Conservation (phyloP, 257 asterid genomes). For the Solanum boliviense region DNA sequence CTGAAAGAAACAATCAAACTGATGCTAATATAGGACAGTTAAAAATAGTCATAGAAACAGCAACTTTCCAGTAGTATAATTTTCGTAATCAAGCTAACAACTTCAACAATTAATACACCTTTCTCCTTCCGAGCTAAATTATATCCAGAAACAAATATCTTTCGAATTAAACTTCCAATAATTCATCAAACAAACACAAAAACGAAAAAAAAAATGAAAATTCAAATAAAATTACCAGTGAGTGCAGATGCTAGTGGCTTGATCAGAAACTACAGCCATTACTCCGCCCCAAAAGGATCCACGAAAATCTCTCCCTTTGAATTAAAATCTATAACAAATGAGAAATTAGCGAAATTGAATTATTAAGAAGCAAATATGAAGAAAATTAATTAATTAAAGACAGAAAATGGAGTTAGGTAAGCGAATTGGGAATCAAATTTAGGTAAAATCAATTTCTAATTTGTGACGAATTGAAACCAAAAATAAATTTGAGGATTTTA, state of each 20-base stretch:
- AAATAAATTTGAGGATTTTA: background rate
- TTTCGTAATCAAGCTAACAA: background rate
- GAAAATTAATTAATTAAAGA: background rate
- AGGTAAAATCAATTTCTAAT: background rate
- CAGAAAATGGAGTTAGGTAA: background rate
- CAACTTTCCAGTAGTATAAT: background rate
- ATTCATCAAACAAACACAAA: background rate
- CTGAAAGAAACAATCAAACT: background rate
- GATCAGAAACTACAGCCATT: constrained; percentile 71
- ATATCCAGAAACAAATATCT: background rate
- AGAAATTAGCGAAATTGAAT: background rate
- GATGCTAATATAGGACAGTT: background rate
- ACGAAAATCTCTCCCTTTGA: background rate
- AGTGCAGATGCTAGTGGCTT: constrained; percentile 54
- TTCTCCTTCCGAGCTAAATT: background rate
- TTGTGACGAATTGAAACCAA: background rate
- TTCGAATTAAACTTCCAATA: background rate
- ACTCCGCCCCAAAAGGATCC: constrained; percentile 5
- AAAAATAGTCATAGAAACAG: background rate
- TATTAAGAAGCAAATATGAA: background rate
- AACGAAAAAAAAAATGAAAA: background rate
- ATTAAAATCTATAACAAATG: background rate
- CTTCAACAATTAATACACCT: background rate
- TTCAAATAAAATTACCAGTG: constrained; percentile 45
- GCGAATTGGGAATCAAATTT: background rate